Evolutionary conservation across 805 yeast genomes (phyloP).

Genomic region (Lachancea fermentati): DNA sequence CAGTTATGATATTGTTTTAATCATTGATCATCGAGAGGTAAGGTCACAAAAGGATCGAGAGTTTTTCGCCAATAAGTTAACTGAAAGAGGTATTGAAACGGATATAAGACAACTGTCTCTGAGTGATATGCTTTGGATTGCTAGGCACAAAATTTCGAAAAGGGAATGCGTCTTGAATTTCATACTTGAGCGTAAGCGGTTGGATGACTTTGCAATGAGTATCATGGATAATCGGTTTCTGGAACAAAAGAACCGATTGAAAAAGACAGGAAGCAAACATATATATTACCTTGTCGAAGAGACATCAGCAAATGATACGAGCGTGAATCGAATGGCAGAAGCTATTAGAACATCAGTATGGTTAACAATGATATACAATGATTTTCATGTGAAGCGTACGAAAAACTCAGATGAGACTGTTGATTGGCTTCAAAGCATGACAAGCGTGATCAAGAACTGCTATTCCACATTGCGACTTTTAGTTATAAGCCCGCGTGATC

Average conservation of each 20-base stretch:
- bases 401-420: conserved; percentile 71
- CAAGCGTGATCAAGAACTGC: conserved; percentile 44
- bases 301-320: conserved; percentile 37
- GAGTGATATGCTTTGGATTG: conserved; percentile 91
- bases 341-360: conserved; percentile 75
- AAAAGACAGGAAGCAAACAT: conserved; percentile 59
- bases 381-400: conserved; percentile 64
- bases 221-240: conserved; percentile 82
- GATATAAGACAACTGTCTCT: conserved; percentile 58
- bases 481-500: conserved; percentile 47
- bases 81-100: conserved; percentile 41
- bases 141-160: conserved; percentile 51
- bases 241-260: conserved; percentile 80
- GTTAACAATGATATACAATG: conserved; percentile 56
- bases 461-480: conserved; percentile 39
- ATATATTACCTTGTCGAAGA: conserved; percentile 81
- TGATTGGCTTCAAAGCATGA: conserved; percentile 35
- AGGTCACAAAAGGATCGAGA: conserved; percentile 62
- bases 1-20: conserved; percentile 51
- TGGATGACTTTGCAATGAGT: conserved; percentile 78
- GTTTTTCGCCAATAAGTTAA: conserved; percentile 56
- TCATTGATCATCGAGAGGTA: conserved; percentile 80
- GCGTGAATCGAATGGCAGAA: conserved; percentile 43
- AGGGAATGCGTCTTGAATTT: conserved; percentile 68
- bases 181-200: conserved; percentile 84